Evolutionary conservation across 1,139 yeast genomes (phyloP).

Genomic region (Blastobotrys ciferrii): DNA sequence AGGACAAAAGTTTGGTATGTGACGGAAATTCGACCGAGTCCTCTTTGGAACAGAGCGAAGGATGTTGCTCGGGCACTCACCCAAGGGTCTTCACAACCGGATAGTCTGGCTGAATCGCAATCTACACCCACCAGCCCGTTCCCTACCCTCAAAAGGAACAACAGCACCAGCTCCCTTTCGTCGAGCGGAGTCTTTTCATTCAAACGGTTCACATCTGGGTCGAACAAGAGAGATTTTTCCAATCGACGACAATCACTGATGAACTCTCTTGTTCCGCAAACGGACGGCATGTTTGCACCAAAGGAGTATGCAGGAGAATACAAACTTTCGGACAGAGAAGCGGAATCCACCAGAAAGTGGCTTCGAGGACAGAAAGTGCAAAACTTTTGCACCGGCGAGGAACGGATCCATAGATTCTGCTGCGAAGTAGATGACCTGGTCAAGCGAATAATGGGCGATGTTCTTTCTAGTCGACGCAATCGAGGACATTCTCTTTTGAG

Average conservation of each 20-base stretch:
- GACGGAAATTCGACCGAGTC: constrained; percentile 33
- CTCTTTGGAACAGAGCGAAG: constrained; percentile 33
- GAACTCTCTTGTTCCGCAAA: constrained; percentile 20
- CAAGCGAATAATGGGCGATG: constrained; percentile 35
- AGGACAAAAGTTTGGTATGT: constrained; percentile 37
- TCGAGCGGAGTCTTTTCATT: constrained; percentile 29
- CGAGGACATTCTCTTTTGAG: constrained; percentile 32
- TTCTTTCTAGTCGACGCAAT: constrained; percentile 27
- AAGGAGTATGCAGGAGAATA: constrained; percentile 32
- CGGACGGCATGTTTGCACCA: constrained; percentile 35
- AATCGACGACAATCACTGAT: constrained; percentile 33
- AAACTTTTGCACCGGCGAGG: constrained; percentile 39
- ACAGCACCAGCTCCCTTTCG: constrained; percentile 24
- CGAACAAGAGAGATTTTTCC: constrained; percentile 26
- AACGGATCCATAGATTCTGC: constrained; percentile 37
- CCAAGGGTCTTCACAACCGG: constrained; percentile 7
- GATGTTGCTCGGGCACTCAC: constrained; percentile 31
- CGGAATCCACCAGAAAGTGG: constrained; percentile 36
- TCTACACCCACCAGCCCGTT: constrained; percentile 6
- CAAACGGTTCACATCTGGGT: constrained; percentile 28
- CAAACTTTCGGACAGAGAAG: constrained; percentile 39
- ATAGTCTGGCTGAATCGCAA: background rate
- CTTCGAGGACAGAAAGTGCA: constrained; percentile 36
- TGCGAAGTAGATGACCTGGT: constrained; percentile 38
- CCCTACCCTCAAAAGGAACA: constrained; percentile 22